Base-by-base conservation (phyloP, 164 flowering plant species). In the Tetracentron sinense region DNA sequence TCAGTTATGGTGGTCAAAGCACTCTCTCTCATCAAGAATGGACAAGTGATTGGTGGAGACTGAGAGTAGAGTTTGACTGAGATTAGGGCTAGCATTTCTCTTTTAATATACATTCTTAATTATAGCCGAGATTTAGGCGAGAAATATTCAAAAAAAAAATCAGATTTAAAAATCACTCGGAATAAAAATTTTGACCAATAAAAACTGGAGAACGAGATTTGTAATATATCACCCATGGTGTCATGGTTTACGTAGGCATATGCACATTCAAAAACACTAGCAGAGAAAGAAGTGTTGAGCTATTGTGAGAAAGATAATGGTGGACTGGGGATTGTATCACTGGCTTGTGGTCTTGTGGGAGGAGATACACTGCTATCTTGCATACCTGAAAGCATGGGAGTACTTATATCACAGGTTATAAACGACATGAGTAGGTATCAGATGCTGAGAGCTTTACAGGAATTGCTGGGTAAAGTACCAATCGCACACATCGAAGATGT, bases 401-500 rank as follows among this genome's bases (percentile, higher is more conserved):
- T 48, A 0, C 14, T 68, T 0, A 14, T 75, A 29, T 72, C 78
- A 23, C 78, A 67, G 56, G 60, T 57, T 42, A 35, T 44, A 6
- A 23, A 55, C 23, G 44, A 72, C 4, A n/a, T 19, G 0, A 0
- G 0, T 3, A 0, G 1, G 0, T 73, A 56, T 22, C 42, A 54
- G 0, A 7, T 11, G 0, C 67, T 80, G 6, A 69, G 35, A 35
- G 66, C 64, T 47, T 12, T 79, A 14, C 70, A 85, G 56, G 81
- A 74, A 31, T 8, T 83, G 30, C 25, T 63, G 0, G 86, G 80
- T 16, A 69, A 69, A 23, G 63, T 83, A 19, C 85, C 88, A 4
- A 15, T 82, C 5, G n/a, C 75, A 19, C 91, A 86, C 54, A 57
- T 83, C 7, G 75, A 82, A 3, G 91, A 86, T 66, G 81, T 69